A percentile compares a stretch with the other conserved stretches of the same genome.
phyloP scores from a whole-genome alignment of 140 eudicot genomes.

The Stevia rebaudiana region DNA sequence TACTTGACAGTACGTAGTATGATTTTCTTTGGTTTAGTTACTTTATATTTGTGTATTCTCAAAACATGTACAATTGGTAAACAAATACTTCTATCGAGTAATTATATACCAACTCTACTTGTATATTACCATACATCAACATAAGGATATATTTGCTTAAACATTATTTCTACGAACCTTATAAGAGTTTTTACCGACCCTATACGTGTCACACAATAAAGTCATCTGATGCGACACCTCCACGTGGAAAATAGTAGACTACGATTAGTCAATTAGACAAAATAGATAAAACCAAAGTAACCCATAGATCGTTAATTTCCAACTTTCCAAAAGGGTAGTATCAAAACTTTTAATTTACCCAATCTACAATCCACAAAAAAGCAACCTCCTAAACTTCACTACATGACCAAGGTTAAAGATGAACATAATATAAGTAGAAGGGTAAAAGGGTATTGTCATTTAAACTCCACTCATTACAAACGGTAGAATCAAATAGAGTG shows the following conservation, averaged over 20 bases:
- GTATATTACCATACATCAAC: neutral
- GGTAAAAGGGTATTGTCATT: conserved; percentile 43
- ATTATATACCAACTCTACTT: too few species aligned
- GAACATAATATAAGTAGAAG: neutral
- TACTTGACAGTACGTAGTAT: too few species aligned
- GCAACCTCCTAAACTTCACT: conserved; percentile 9
- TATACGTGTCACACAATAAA: conserved; percentile 15
- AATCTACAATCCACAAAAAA: neutral
- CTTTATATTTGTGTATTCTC: too few species aligned
- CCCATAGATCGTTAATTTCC: conserved; percentile 14
- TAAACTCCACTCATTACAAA: conserved; percentile 39
- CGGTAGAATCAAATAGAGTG: conserved; percentile 44
- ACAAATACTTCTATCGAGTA: too few species aligned
- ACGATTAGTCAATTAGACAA: conserved; percentile 41
- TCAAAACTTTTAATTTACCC: neutral
- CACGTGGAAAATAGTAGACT: conserved; percentile 28
- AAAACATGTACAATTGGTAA: too few species aligned
- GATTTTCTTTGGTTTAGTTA: too few species aligned
- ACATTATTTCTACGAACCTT: neutral
- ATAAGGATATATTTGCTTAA: neutral
- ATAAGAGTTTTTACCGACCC: neutral
- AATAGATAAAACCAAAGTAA: conserved; percentile 37
- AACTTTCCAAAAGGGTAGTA: conserved; percentile 8
- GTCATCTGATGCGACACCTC: conserved; percentile 24
- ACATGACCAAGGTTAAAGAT: conserved; percentile 6